Conservation (phyloP, 2,329 filamentous ascomycete genomes). For the Fusarium napiforme region DNA sequence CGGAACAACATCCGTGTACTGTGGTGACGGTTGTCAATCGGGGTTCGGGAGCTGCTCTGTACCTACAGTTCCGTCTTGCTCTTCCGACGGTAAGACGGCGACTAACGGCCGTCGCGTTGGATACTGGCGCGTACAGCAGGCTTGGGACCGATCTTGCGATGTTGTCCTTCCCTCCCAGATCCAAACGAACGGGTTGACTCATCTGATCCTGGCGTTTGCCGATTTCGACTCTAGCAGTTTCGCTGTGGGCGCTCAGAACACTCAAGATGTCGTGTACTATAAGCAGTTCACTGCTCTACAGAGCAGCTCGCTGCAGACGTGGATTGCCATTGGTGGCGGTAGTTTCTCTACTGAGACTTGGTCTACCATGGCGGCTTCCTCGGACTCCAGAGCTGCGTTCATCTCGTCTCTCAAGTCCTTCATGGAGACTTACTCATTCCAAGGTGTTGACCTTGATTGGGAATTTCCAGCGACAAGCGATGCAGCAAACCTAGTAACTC, state of each 20-base stretch:
- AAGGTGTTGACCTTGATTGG: neutral
- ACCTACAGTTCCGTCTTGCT: neutral
- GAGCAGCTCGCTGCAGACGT: neutral
- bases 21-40: fast-evolving
- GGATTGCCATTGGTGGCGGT: neutral
- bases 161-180: neutral
- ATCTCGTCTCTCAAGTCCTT: neutral
- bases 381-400: fast-evolving
- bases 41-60: neutral
- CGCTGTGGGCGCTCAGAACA: neutral
- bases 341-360: neutral
- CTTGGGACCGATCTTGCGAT: neutral
- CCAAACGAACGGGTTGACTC: neutral
- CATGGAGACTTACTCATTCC: neutral
- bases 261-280: neutral
- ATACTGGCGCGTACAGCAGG: neutral
- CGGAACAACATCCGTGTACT: neutral
- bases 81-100: neutral
- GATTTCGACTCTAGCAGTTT: neutral
- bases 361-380: neutral
- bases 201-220: neutral
- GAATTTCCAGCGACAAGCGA: neutral
- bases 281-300: neutral
- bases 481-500: neutral
- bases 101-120: neutral